These are phyloP conservation scores for Reutealis trisperma DNA, from an alignment of 345 rosid genomes.

Conservation along the genomic window DNA sequence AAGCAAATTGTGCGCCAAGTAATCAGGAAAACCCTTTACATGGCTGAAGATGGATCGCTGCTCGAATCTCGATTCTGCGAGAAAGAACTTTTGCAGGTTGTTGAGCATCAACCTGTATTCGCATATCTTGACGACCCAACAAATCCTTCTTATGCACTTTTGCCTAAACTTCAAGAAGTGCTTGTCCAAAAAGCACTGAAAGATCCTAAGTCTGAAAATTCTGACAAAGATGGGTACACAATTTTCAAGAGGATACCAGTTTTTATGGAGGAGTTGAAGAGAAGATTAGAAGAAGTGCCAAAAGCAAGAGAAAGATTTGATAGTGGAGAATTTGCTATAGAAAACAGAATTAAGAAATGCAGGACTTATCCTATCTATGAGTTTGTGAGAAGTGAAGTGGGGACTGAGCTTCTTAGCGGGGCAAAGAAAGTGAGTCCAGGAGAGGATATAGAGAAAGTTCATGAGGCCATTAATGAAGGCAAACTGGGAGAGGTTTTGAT, in stretches of 20 bases:
- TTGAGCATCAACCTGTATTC: slow-evolving; percentile 45
- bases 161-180: slow-evolving; percentile 44
- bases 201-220: slow-evolving; percentile 19
- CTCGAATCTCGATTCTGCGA: slow-evolving; percentile 49
- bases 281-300: slow-evolving; percentile 36
- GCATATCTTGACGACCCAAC: slow-evolving; percentile 48
- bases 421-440: slow-evolving; percentile 54
- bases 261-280: slow-evolving; percentile 41
- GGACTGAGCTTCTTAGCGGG: slow-evolving; percentile 47
- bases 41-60: slow-evolving; percentile 43
- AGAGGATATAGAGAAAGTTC: slow-evolving; percentile 52
- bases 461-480: slow-evolving; percentile 42
- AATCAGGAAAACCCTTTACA: slow-evolving; percentile 41
- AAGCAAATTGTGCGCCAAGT: slow-evolving; percentile 33
- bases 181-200: slow-evolving; percentile 35
- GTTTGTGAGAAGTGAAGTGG: slow-evolving; percentile 45
- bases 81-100: slow-evolving; percentile 45
- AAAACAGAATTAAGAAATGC: slow-evolving; percentile 46
- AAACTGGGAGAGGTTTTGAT: slow-evolving; percentile 39
- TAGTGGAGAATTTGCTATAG: slow-evolving; percentile 21
- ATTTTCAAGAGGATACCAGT: slow-evolving; percentile 41
- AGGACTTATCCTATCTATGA: slow-evolving; percentile 44
- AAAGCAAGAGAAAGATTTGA: slow-evolving; percentile 41
- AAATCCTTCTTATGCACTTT: slow-evolving; percentile 40
- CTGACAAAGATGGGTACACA: slow-evolving; percentile 30